These are phyloP conservation scores for Prunella vulgaris DNA, from an alignment of 257 asterid genomes.

Conservation along the genomic window DNA sequence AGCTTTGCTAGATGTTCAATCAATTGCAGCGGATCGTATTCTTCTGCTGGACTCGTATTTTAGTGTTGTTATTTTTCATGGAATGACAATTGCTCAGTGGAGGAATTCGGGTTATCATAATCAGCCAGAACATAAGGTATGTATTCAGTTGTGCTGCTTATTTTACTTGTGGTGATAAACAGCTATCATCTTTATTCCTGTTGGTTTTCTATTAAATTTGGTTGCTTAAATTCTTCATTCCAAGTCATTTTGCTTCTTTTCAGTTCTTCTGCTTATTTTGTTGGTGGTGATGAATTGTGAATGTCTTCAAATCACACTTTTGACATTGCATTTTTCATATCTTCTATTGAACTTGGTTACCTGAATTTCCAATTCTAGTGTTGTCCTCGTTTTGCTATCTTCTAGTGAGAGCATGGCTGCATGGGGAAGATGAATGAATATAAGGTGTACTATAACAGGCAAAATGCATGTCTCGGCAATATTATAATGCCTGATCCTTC, in stretches of 20 bases:
- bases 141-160: constrained; percentile 16
- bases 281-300: too few species aligned
- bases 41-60: constrained; percentile 90
- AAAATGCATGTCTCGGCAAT: too few species aligned
- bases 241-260: too few species aligned
- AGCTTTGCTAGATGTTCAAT: constrained; percentile 85
- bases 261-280: too few species aligned
- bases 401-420: background rate
- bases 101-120: constrained; percentile 96
- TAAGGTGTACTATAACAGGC: too few species aligned
- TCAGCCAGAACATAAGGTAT: constrained; percentile 83
- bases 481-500: too few species aligned
- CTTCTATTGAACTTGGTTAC: background rate
- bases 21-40: constrained; percentile 88
- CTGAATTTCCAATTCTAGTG: background rate
- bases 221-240: background rate
- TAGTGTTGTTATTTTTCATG: constrained; percentile 93
- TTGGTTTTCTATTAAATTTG: background rate
- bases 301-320: too few species aligned
- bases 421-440: too few species aligned
- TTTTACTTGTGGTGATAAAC: background rate
- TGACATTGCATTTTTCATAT: too few species aligned
- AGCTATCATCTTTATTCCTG: background rate
- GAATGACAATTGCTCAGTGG: constrained; percentile 98
- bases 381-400: background rate